Evolutionary conservation across 2,329 filamentous ascomycete species (phyloP), one percentile per base, ranked within the genome.

Genomic region (Metarhizium humberi): DNA sequence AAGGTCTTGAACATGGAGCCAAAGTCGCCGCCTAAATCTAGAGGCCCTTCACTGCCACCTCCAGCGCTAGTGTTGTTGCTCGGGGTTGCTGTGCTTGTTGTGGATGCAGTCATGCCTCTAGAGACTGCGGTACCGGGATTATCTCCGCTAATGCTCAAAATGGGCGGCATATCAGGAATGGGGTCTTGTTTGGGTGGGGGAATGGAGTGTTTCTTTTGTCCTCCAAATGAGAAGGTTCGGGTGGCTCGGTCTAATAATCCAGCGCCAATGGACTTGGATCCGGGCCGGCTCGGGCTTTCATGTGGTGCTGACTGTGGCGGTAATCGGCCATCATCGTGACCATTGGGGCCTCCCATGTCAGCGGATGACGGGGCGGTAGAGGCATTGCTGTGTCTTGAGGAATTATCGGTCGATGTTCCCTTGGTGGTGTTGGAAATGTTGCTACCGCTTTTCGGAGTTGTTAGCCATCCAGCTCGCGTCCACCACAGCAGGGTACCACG

Each of bases 351-450:
- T 40, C 52, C 56, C 38, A 68, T 59, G 51, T 73, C 80, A 52
- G 79, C 75, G 3, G 81, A 83, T 3, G 81, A 84, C 13, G 81
- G 79, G 40, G 81, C 74, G 42, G 81, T 84, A n/a, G 81, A 84
- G 53, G 75, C 78, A 67, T 81, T 81, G 67, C 81, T 84, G 65
- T 84, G 78, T 63, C 80, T 77, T 51, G 81, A 84, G 38, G 80
- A 84, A 62, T 78, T 80, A 67, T 84, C 81, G 60, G 77, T 79
- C 53, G 79, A 82, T 52, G 75, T 75, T 57, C 78, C 78, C 68
- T 83, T 81, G 57, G 80, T 84, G 42, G 78, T 82, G 66, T 82
- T 83, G 62, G 80, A 83, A 47, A 80, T 78, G 61, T 79, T 79
- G 70, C 80, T 83, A 67, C 78, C 79, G 63, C 79, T 82, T 66